Evolutionary conservation across 2,329 filamentous ascomycete genomes (phyloP).

Genomic region (Phaeosphaeriaceae sp.): DNA sequence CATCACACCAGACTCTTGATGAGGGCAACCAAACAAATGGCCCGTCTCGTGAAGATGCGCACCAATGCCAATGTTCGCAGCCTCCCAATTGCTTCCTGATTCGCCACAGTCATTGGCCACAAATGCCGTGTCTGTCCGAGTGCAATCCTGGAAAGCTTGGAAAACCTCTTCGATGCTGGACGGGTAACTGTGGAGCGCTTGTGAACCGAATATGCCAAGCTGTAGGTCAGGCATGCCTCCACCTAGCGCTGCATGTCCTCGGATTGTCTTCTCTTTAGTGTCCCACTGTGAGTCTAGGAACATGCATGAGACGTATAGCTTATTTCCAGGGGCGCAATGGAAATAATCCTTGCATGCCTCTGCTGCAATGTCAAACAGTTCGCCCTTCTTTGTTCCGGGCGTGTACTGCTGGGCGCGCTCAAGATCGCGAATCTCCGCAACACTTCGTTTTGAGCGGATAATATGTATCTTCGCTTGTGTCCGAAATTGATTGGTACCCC

Average conservation of each 20-base stretch:
- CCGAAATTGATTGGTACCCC: constrained; percentile 74
- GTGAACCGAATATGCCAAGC: constrained; percentile 90
- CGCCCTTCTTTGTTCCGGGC: constrained; percentile 72
- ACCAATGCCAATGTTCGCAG: constrained; percentile 92
- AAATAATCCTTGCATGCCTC: constrained; percentile 83
- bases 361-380: constrained; percentile 77
- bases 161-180: constrained; percentile 88
- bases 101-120: constrained; percentile 89
- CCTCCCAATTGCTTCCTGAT: constrained; percentile 90
- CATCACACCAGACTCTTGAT: constrained; percentile 93
- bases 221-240: constrained; percentile 76
- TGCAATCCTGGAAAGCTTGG: constrained; percentile 88
- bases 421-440: constrained; percentile 81
- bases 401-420: constrained; percentile 80
- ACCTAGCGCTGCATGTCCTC: constrained; percentile 84
- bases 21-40: constrained; percentile 87
- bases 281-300: constrained; percentile 93
- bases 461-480: constrained; percentile 92
- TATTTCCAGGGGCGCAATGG: constrained; percentile 75
- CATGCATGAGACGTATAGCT: constrained; percentile 85
- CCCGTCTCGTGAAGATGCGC: constrained; percentile 92
- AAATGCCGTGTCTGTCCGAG: constrained; percentile 78
- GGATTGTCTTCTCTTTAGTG: constrained; percentile 70
- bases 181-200: constrained; percentile 90
- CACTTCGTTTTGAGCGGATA: constrained; percentile 81